Evolutionary conservation across 169 alveolate species (phyloP), one percentile per base, ranked within the genome.

Genomic region (Toxoplasma gondii): DNA sequence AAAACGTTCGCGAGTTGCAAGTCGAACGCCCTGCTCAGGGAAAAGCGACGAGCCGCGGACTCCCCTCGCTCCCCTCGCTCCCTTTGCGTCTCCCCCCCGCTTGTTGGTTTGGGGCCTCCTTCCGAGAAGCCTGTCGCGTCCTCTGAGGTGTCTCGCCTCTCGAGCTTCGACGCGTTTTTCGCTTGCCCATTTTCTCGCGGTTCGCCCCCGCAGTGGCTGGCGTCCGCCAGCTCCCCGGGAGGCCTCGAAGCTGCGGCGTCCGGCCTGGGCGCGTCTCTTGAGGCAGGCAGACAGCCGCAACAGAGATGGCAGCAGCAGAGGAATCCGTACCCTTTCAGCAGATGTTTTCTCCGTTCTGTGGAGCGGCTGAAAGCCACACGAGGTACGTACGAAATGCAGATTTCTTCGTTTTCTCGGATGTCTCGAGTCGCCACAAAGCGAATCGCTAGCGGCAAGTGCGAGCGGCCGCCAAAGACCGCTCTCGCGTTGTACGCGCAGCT

Each of bases 231-330:
- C n/a, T 27, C n/a, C 29, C 74, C 74, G 24, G n/a, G 7, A 16
- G n/a, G 34, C 7, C 74, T 64, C 4, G n/a, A 16, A 4, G 34
- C 74, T 12, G 74, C 58, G 12, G 74, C 74, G 67, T 19, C 74
- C 74, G 74, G n/a, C 74, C 22, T 19, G 74, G n/a, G 74, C 24
- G 31, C 74, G 74, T 27, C 5, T 19, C 31, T 19, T 31, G 58
- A 4, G 7, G 31, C 74, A 4, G 1, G n/a, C 7, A 16, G 5
- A 31, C 90, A 43, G 90, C 43, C 38, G 24, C 90, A 82, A 67
- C 90, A 82, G 67, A 82, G 90, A 64, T 64, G 67, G 24, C 90
- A 82, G 67, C 69, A 41, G 64, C 90, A 82, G 53, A 43, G 64
- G 36, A 82, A 82, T 41, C 90, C 90, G 67, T 82, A 82, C 41